Evolutionary conservation across 306 rosid species (phyloP).

Genomic region (Purshia tridentata): DNA sequence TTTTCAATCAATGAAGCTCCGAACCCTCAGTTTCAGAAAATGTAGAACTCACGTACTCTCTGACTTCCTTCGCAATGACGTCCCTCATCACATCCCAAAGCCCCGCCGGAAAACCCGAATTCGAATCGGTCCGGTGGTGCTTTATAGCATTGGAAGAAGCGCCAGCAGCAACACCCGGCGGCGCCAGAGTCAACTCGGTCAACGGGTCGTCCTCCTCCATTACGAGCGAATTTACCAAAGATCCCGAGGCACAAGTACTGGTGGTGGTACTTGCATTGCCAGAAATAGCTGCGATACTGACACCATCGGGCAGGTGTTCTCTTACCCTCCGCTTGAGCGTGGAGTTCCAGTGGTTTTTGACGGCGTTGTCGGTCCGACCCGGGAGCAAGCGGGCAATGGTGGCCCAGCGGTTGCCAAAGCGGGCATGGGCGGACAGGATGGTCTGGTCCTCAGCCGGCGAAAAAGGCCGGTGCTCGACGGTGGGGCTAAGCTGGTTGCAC

Average conservation of each 20-base stretch:
- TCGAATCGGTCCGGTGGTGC: not conserved
- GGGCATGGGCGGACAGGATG: conserved; percentile 72
- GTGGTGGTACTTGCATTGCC: not conserved
- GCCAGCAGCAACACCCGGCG: conserved; percentile 53
- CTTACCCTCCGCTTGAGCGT: conserved; percentile 68
- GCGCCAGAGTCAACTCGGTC: conserved; percentile 89
- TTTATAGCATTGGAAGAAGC: not conserved
- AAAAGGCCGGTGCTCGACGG: conserved; percentile 82
- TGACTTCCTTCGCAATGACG: conserved; percentile 84
- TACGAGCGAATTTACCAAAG: not conserved
- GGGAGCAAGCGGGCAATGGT: conserved; percentile 87
- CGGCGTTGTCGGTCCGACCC: conserved; percentile 93
- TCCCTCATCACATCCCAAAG: conserved; percentile 88
- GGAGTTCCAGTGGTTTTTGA: conserved; percentile 97
- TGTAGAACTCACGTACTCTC: conserved; percentile 71
- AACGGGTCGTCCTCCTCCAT: conserved; percentile 56
- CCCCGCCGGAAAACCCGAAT: conserved; percentile 44
- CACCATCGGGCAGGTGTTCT: not conserved
- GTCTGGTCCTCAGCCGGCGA: conserved; percentile 73
- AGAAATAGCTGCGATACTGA: no score
- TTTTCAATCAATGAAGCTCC: conserved; percentile 37
- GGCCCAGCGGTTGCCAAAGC: conserved; percentile 92
- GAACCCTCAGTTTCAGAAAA: conserved; percentile 44
- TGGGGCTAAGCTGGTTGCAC: conserved; percentile 95
- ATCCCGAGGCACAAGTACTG: not conserved